Base-by-base conservation (phyloP, 164 flowering plant genomes). In the Aristolochia contorta region DNA sequence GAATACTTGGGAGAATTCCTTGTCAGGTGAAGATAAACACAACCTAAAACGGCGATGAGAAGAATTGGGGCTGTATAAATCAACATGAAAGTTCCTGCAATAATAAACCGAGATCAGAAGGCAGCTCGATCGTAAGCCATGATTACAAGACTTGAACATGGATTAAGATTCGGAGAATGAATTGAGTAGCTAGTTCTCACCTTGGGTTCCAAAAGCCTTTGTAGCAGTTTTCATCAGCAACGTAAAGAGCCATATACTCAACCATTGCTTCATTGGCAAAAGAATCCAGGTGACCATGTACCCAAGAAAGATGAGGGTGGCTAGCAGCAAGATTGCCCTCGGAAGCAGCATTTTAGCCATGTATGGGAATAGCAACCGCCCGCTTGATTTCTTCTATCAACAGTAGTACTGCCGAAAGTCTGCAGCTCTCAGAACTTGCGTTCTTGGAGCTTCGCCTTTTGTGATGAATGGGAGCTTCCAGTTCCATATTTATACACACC, bases 161-260 rank as follows among this genome's bases (percentile, higher is more conserved):
- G 47, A 24, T n/a, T n/a, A 1, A 23, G 45, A 20, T 45, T 13
- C n/a, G 30, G 30, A 27, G 15, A 21, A 21, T 5, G 4, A 6
- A 58, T 41, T 43, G 24, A 20, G 49, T 27, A 27, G 30, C 30
- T 27, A 37, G 6, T 7, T 3, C 7, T 37, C n/a, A 78, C 97
- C 96, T 84, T 80, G 80, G 1, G 21, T 10, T 5, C 91, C 91
- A n/a, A 84, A 79, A 61, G 74, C 86, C 0, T 83, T 81, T 0
- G 93, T 71, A 7, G 48, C 65, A 30, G 76, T 27, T n/a, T 65
- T 63, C 0, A 67, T 63, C 25, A 71, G 57, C 54, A 91, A 52
- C 8, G n/a, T 16, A 9, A 69, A 67, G 53, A 22, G 1, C 93
- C 91, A 87, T 4, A 14, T 70, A 2, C 45, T 27, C 27, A 20